phyloP scores from a whole-genome alignment of 805 yeast species.

The Kurtzmaniella cleridarum region DNA sequence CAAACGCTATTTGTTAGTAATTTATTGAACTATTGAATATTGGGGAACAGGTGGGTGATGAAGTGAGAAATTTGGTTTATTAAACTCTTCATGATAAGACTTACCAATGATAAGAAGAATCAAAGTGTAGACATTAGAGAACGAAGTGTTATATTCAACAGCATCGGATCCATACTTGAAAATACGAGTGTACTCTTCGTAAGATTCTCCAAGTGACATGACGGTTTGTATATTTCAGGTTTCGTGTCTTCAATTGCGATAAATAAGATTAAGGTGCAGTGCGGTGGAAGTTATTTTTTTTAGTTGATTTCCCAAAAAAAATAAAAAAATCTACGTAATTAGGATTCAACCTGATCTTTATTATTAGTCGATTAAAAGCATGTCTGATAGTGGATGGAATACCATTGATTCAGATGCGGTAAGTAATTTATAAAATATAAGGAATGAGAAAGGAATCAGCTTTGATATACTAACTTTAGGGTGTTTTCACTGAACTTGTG shows the following conservation, averaged over 20 bases:
- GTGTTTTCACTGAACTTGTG: slow-evolving; percentile 60
- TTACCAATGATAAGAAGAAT: slow-evolving; percentile 20
- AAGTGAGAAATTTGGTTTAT: not conserved
- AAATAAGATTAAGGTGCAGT: not conserved
- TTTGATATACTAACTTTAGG: slow-evolving; percentile 24
- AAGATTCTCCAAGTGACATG: slow-evolving; percentile 21
- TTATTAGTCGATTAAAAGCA: not conserved
- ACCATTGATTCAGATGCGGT: slow-evolving; percentile 64
- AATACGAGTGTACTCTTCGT: slow-evolving; percentile 19
- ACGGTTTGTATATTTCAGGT: slow-evolving; percentile 1
- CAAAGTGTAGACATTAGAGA: slow-evolving; percentile 15
- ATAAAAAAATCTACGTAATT: not conserved
- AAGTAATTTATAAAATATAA: slow-evolving; percentile 8
- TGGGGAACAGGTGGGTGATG: not conserved
- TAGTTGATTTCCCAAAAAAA: not conserved
- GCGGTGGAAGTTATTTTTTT: not conserved
- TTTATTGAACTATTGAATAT: not conserved
- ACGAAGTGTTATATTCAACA: slow-evolving; percentile 9
- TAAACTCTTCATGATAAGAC: slow-evolving; percentile 4
- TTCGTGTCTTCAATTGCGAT: slow-evolving; percentile 1
- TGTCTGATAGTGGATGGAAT: slow-evolving; percentile 42
- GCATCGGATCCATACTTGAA: slow-evolving; percentile 18
- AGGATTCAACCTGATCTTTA: too few relatives aligned
- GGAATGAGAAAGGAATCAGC: not conserved
- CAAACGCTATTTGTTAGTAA: slow-evolving; percentile 23